Conservation (phyloP, 2,329 filamentous ascomycete species). For the Xylaria sp. region DNA sequence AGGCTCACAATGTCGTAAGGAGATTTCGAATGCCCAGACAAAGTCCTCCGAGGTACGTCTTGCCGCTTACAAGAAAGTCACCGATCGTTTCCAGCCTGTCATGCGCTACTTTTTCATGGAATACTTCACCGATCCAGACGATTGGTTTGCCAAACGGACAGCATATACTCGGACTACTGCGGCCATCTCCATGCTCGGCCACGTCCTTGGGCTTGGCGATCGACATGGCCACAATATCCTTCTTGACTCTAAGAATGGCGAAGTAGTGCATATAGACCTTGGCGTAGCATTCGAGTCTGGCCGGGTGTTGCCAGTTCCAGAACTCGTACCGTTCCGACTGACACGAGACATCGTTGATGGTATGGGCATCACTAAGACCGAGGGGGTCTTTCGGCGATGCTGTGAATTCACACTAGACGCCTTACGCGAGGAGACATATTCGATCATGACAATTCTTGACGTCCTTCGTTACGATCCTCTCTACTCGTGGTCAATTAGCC, state of each 20-base stretch:
- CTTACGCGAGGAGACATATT: slow-evolving; percentile 91
- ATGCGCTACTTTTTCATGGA: slow-evolving; percentile 98
- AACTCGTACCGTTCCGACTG: slow-evolving; percentile 92
- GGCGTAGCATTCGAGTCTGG: slow-evolving; percentile 98
- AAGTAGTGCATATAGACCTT: slow-evolving; percentile 95
- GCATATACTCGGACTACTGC: slow-evolving; percentile 94
- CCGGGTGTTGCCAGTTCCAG: slow-evolving; percentile 90
- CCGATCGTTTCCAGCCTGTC: slow-evolving; percentile 85
- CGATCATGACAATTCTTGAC: slow-evolving; percentile 98
- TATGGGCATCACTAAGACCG: slow-evolving; percentile 93
- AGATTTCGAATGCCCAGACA: slow-evolving; percentile 75
- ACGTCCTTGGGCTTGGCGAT: slow-evolving; percentile 91
- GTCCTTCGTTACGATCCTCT: slow-evolving; percentile 97
- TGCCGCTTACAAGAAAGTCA: slow-evolving; percentile 76
- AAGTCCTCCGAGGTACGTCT: slow-evolving; percentile 74
- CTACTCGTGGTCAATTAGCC: slow-evolving; percentile 92
- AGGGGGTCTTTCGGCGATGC: slow-evolving; percentile 96
- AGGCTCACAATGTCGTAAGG: slow-evolving; percentile 74
- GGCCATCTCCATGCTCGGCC: slow-evolving; percentile 92
- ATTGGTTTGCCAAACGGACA: slow-evolving; percentile 89
- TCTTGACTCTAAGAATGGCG: slow-evolving; percentile 85
- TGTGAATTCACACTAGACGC: slow-evolving; percentile 98
- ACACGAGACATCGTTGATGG: slow-evolving; percentile 95
- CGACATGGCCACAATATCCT: slow-evolving; percentile 97
- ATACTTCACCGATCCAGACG: slow-evolving; percentile 88